Evolutionary conservation across 179 eudicot species (phyloP), one percentile per base, ranked within the genome.

Genomic region (Camellia oleifera): DNA sequence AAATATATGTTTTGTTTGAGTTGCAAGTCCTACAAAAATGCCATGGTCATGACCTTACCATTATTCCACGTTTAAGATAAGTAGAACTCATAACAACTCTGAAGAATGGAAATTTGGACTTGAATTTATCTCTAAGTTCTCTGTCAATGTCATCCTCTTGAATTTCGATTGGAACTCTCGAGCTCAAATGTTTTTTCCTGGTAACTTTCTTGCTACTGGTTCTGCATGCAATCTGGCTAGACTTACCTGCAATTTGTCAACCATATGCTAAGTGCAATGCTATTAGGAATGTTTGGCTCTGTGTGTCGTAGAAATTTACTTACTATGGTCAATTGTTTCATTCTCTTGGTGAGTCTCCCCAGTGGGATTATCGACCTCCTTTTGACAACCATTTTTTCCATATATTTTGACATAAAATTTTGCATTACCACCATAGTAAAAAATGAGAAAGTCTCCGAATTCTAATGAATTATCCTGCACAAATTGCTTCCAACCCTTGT

Each of bases 401-500:
- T 18, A 80, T 40, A 73, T 53, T 74, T 73, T 73, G 45, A 64
- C 65, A 15, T 12, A 9, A 26, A 80, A 80, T 9, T 12, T 64
- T 64, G 66, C 9, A 64, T 62, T 74, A 9, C 78, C 69, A 13
- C 23, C 65, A 74, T 80, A 80, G 8, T 13, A 18, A 26, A 80
- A 80, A 9, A 80, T 61, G n/a, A 80, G 44, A 23, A 80, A 80
- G 53, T 74, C 78, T 17, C 82, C 82, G 11, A 74, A 40, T 56
- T 74, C 78, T 15, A 80, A 64, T 2, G 54, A 26, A 62, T 80
- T 74, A 2, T 66, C 74, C 0, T 9, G 62, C 7, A 66, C 74
- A 45, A 80, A 80, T 64, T 54, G 61, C 23, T 74, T 50, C 82
- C 82, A 80, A 44, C 82, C 82, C 72, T 74, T 45, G 32, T 63